Evolutionary conservation across 2,329 filamentous ascomycete genomes (phyloP).

Genomic region (Teratosphaeria pseudoeucalypti): DNA sequence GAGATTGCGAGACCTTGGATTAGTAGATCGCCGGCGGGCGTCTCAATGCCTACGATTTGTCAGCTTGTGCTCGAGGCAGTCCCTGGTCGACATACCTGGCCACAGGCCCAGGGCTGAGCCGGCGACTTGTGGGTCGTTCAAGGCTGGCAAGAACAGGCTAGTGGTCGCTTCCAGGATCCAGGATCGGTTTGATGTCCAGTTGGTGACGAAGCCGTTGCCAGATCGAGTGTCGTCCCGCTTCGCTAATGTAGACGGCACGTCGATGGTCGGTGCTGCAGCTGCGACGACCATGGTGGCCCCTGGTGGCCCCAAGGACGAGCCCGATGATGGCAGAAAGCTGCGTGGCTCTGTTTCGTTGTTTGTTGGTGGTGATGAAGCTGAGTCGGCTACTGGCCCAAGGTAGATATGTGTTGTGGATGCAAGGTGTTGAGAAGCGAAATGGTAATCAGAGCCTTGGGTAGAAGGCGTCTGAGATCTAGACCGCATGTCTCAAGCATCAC

Average conservation of each 20-base stretch:
- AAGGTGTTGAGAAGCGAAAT: background rate
- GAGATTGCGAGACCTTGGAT: conserved; percentile 36
- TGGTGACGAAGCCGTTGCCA: conserved; percentile 30
- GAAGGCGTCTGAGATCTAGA: too few species aligned
- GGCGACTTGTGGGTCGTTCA: conserved; percentile 28
- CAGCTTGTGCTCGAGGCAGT: background rate
- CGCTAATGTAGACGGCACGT: background rate
- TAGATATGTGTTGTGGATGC: background rate
- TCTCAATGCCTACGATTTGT: conserved; percentile 19
- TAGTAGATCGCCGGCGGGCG: conserved; percentile 36
- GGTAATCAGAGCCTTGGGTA: background rate
- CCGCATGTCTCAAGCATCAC: too few species aligned
- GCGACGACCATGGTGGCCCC: background rate
- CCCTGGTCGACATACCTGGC: conserved; percentile 32
- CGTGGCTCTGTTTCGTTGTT: background rate
- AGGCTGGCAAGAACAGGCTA: conserved; percentile 33
- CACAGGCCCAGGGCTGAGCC: conserved; percentile 31
- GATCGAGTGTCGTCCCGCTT: background rate
- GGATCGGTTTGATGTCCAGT: conserved; percentile 29
- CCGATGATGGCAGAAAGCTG: background rate
- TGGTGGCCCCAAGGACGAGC: background rate
- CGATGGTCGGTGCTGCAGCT: background rate
- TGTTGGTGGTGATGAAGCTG: background rate
- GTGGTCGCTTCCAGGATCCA: conserved; percentile 38
- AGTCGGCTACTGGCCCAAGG: background rate